Evolutionary conservation across 1,284 basidiomycete genomes (phyloP).

Genomic region (Gomphus sp.): DNA sequence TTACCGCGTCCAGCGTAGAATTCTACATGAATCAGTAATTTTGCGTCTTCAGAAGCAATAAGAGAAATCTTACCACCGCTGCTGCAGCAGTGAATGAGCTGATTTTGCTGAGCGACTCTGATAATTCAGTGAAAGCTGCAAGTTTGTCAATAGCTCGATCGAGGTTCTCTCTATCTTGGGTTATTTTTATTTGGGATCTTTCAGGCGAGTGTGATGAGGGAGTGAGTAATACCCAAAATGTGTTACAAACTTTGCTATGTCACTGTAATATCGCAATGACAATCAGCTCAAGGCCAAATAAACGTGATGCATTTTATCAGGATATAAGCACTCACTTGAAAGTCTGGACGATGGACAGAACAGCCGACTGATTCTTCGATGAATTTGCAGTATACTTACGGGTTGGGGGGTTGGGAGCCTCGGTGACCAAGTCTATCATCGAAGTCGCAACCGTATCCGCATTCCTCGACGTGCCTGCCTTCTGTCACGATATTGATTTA

Average conservation of each 20-base stretch:
- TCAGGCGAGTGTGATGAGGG: neutral
- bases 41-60: too few species aligned
- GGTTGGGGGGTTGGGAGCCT: neutral
- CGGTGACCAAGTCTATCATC: neutral
- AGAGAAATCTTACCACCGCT: neutral
- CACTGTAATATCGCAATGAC: neutral
- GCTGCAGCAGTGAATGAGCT: neutral
- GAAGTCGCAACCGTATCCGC: neutral
- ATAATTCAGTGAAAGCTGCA: neutral
- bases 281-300: neutral
- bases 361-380: neutral
- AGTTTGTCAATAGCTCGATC: neutral
- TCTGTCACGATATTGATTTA: too few species aligned
- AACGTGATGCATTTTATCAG: too few species aligned
- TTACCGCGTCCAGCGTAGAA: neutral
- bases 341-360: neutral
- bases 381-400: neutral
- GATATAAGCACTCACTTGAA: neutral
- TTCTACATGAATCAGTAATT: neutral
- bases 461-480: neutral
- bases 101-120: neutral
- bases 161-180: neutral
- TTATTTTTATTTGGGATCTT: neutral
- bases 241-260: constrained; percentile 3
- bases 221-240: neutral